Evolutionary conservation across 1,284 basidiomycete species (phyloP), one percentile per base, ranked within the genome.

Genomic region (Trametes hirsuta): DNA sequence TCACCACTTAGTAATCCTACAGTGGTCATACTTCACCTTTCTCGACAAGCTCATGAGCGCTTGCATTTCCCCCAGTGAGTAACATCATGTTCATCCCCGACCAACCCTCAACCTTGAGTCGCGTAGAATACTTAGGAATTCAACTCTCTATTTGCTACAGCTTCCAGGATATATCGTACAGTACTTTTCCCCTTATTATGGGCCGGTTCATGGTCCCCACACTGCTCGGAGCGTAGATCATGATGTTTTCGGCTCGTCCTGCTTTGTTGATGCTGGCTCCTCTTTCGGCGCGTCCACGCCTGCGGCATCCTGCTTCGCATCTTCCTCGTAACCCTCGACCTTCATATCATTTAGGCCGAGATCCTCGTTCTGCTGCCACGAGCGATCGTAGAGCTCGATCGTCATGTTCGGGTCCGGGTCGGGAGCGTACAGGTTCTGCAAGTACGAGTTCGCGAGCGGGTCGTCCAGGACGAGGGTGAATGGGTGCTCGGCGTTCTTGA

Each of bases 391-490:
- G 62, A 76, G 76, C 71, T 93, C 93, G 51, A 91, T 86, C 53
- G 76, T 83, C 93, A 97, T 94, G 69, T 94, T 94, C 10, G 94
- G 95, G 71, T 97, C 95, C 0, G 92, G 87, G 70, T 97, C 94
- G 5, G 94, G 94, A 0, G 94, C 94, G 70, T 95, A 98, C 15
- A 97, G 74, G 75, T 96, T 98, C 75, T 99, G 97, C 50, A 99
- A 81, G 74, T 98, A 97, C 21, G 94, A 97, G 76, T 98, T 98
- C 18, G 94, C 90, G 37, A 99, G 79, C 2, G 97, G 97, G 73
- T 99, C 97, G 71, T 99, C 97, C 18, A 99, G 79, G 69, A 99
- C 92, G 62, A 99, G 74, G 0, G 97, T 98, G 77, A 96, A 98
- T 14, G 89, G 88, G 48, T 79, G 80, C 54, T 88, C 82, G 14